Evolutionary conservation across 2,329 filamentous ascomycete genomes (phyloP), one percentile per base, ranked within the genome.

Genomic region (Colletotrichum zoysiae): DNA sequence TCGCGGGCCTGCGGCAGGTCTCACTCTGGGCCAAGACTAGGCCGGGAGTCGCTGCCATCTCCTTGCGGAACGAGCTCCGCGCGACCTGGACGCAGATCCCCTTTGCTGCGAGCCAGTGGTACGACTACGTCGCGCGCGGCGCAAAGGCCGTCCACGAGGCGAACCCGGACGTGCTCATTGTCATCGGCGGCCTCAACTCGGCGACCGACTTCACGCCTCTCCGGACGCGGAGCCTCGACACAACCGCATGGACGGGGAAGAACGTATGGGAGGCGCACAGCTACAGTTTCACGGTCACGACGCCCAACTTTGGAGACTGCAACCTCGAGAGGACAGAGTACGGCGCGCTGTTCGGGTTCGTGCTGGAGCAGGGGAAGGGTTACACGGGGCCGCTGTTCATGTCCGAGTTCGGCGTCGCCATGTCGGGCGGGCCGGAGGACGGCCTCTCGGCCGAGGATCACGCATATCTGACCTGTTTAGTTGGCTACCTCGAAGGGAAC

Each of bases 201-300:
- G 81, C 85, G 7, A 88, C 87, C 18, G 87, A 90, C 76, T 80
- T 90, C 40, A 82, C 82, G 6, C 84, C 76, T 1, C 73, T 88
- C 44, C 78, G 81, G 40, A 74, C 71, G 44, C 76, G 76, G 38
- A 77, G 75, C 57, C 81, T 89, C 66, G 84, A 88, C 77, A 84
- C 82, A 57, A 78, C 78, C 4, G 81, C 77, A 14, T 88, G 85
- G 84, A 68, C 74, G 8, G 82, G 81, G 51, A 90, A 90, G 79
- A 83, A 87, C 75, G 87, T 90, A 16, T 90, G 87, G 87, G 88
- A 90, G 79, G 84, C 87, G 76, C 88, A 90, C 79, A 83, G 85
- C 40, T 90, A 90, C 82, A 82, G 81, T 70, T 89, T 87, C 79
- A 88, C 86, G 35, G 81, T 86, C 16, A 86, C 82, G 4, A 86